These are phyloP conservation scores for Coemansia sp. DNA, from an alignment of 192 early-diverging fungal genomes.

Conservation along the genomic window DNA sequence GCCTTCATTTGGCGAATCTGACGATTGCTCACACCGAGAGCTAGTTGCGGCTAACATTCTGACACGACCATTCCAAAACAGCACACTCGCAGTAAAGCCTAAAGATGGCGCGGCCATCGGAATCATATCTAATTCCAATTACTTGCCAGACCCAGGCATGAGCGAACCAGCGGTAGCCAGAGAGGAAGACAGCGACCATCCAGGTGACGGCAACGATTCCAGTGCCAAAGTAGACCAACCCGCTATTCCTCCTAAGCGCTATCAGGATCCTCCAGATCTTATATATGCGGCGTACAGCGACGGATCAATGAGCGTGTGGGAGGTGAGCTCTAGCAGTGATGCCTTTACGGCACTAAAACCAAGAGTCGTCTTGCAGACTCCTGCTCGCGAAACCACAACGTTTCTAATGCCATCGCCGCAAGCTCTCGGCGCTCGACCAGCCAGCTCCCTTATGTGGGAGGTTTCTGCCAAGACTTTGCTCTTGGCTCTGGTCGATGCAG, in stretches of 20 bases:
- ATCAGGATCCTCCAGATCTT: not conserved
- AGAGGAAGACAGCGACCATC: not conserved
- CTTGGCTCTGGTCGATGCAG: conserved; percentile 28
- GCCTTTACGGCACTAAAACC: conserved; percentile 9
- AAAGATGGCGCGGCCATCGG: not conserved
- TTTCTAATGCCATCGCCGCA: not conserved
- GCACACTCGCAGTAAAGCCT: not conserved
- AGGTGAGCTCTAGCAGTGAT: conserved; percentile 2
- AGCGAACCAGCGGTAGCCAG: not conserved
- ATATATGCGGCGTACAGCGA: conserved; percentile 37
- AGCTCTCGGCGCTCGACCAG: not conserved
- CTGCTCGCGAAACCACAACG: conserved; percentile 7
- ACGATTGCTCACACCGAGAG: not conserved
- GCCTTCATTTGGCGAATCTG: not conserved
- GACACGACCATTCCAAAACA: not conserved
- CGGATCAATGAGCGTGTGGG: conserved; percentile 46
- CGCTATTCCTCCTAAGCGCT: not conserved
- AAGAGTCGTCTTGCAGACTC: conserved; percentile 12
- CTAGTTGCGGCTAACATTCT: conserved; percentile 5
- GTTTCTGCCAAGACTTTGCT: not conserved
- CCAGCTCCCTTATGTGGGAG: conserved; percentile 9
- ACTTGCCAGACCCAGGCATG: too few relatives aligned
- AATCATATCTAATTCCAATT: too few relatives aligned
- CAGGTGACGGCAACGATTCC: not conserved
- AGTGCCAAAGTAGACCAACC: not conserved